Evolutionary conservation across 352 stramenopile genomes (phyloP).

Genomic region (Phytophthora macrochlamydospora): DNA sequence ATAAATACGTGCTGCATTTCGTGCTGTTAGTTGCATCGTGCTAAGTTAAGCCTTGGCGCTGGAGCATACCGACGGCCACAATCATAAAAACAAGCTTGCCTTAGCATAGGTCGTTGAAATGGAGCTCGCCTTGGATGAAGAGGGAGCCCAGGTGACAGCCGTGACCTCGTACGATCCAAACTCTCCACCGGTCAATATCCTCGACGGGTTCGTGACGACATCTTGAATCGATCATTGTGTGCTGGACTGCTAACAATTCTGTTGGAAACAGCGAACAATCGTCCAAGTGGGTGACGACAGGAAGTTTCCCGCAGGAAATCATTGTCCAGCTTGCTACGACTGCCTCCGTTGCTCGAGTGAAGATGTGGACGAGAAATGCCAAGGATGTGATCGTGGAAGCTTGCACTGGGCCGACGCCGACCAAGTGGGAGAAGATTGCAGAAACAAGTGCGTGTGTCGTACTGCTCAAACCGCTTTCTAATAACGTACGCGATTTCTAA

Average conservation of each 20-base stretch:
- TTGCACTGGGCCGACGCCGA: constrained; percentile 68
- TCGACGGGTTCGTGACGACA: constrained; percentile 64
- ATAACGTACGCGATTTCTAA: background rate
- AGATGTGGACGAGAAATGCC: constrained; percentile 79
- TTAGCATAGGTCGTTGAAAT: constrained; percentile 22
- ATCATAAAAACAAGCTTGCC: constrained; percentile 4
- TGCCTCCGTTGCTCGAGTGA: constrained; percentile 76
- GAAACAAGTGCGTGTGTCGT: constrained; percentile 56
- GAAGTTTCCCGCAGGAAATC: constrained; percentile 82
- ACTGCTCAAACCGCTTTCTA: background rate
- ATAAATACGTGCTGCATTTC: constrained; percentile 24
- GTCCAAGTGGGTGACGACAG: constrained; percentile 86
- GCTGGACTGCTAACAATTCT: background rate
- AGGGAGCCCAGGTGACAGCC: constrained; percentile 79
- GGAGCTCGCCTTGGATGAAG: constrained; percentile 83
- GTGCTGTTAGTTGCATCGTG: constrained; percentile 13
- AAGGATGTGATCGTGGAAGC: constrained; percentile 78
- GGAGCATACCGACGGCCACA: constrained; percentile 1
- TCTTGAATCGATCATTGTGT: background rate
- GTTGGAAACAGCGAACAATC: constrained; percentile 54
- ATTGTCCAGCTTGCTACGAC: constrained; percentile 81
- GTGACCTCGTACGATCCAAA: constrained; percentile 79
- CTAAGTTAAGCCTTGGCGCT: constrained; percentile 27
- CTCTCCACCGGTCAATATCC: constrained; percentile 76
- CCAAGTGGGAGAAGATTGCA: constrained; percentile 84